A percentile compares a stretch with the other conserved stretches of the same genome.
phyloP scores from a whole-genome alignment of 768 basidiomycete species.

The Panaeolus papilionaceus region DNA sequence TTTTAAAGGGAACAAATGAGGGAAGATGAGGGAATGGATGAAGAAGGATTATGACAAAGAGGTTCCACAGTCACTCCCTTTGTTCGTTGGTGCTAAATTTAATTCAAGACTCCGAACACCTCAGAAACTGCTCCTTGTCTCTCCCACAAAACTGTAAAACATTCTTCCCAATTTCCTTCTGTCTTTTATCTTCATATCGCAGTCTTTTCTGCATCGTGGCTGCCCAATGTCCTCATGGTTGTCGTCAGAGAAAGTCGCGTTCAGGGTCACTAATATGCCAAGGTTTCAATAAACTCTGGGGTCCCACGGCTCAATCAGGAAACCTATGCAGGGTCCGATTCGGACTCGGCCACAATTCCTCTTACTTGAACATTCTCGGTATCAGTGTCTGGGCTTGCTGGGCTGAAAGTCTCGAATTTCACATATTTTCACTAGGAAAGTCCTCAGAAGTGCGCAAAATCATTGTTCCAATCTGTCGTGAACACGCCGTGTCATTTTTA shows the following conservation, averaged over 20 bases:
- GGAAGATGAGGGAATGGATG: slow-evolving; percentile 17
- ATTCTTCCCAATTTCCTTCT: background rate
- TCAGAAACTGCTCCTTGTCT: slow-evolving; percentile 4
- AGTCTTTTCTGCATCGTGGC: background rate
- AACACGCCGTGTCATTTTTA: background rate
- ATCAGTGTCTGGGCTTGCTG: background rate
- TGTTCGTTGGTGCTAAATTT: slow-evolving; percentile 12
- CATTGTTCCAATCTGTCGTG: background rate
- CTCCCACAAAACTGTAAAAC: background rate
- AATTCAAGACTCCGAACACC: slow-evolving; percentile 12
- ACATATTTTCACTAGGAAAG: background rate
- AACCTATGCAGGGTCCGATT: background rate
- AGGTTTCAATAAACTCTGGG: background rate
- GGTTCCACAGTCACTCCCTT: slow-evolving; percentile 12
- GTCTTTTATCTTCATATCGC: background rate
- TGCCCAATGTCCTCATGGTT: background rate
- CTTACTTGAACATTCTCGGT: background rate
- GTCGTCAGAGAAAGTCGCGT: slow-evolving; percentile 6
- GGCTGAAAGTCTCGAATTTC: background rate
- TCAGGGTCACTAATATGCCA: slow-evolving; percentile 4
- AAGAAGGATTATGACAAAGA: slow-evolving; percentile 16
- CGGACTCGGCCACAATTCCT: background rate
- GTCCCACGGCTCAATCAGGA: slow-evolving; percentile 1
- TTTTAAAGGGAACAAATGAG: slow-evolving; percentile 19
- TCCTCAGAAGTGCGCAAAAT: background rate